A percentile compares a stretch with the other conserved stretches of the same genome.
These are phyloP conservation scores for Solanum aculeatissimum DNA, from an alignment of 305 asterid genomes.

Conservation along the genomic window DNA sequence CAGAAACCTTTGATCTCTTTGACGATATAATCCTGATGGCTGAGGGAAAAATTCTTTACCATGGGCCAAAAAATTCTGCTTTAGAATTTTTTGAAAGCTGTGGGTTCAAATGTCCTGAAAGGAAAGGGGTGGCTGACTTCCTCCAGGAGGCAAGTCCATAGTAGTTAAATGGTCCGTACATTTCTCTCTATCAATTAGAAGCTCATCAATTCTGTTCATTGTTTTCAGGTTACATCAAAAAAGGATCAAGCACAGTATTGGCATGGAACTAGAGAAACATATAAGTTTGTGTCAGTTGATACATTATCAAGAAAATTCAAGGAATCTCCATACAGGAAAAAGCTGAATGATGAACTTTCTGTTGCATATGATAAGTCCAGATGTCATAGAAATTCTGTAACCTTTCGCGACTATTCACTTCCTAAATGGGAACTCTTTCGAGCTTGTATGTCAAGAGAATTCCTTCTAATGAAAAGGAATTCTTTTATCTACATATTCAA, in stretches of 20 bases:
- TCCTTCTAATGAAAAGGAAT: slow-evolving; percentile 67
- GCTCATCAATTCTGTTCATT: neutral
- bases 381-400: slow-evolving; percentile 35
- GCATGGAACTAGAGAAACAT: slow-evolving; percentile 24
- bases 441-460: slow-evolving; percentile 71
- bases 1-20: slow-evolving; percentile 81
- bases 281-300: slow-evolving; percentile 40
- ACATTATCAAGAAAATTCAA: slow-evolving; percentile 32
- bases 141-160: slow-evolving; percentile 40
- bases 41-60: slow-evolving; percentile 60
- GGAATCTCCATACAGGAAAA: slow-evolving; percentile 32
- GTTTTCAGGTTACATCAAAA: slow-evolving; percentile 54
- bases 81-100: slow-evolving; percentile 40
- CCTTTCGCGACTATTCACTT: slow-evolving; percentile 38
- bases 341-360: slow-evolving; percentile 32
- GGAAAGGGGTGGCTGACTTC: slow-evolving; percentile 51
- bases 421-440: slow-evolving; percentile 57
- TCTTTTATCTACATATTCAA: slow-evolving; percentile 49
- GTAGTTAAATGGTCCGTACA: neutral
- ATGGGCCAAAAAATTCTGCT: slow-evolving; percentile 47
- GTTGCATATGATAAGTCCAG: slow-evolving; percentile 38
- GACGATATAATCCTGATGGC: slow-evolving; percentile 75
- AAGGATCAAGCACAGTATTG: slow-evolving; percentile 83
- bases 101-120: slow-evolving; percentile 53
- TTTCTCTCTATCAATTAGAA: neutral